phyloP scores from a whole-genome alignment of 192 early-diverging fungal species.

The Kappamyces sp. region DNA sequence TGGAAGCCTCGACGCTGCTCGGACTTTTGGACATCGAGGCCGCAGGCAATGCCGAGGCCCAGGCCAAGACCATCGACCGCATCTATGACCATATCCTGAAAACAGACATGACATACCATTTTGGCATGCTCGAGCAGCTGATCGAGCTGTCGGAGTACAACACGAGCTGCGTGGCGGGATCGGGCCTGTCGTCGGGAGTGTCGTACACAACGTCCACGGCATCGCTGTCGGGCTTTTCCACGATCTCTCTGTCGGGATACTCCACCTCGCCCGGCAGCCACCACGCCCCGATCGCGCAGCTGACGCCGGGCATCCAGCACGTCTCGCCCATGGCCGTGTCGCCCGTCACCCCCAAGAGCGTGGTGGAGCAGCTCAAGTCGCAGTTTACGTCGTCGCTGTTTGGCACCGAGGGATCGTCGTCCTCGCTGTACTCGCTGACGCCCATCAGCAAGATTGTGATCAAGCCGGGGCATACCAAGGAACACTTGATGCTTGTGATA shows the following conservation, averaged over 20 bases:
- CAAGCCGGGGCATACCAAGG: constrained; percentile 1
- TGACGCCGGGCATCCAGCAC: too few relatives aligned
- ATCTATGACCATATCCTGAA: constrained; percentile 73
- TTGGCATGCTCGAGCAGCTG: constrained; percentile 54
- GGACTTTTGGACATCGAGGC: constrained; percentile 16
- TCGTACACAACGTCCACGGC: too few relatives aligned
- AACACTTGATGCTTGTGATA: constrained; percentile 50
- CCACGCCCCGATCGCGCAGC: too few relatives aligned
- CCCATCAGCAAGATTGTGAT: constrained; percentile 11
- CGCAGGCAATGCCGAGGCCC: neutral
- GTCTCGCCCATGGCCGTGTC: too few relatives aligned
- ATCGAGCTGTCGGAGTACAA: constrained; percentile 21
- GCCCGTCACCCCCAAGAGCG: too few relatives aligned
- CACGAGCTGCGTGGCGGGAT: neutral
- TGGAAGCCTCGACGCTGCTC: constrained; percentile 70
- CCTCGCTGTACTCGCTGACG: neutral
- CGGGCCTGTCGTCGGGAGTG: too few relatives aligned
- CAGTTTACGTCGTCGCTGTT: too few relatives aligned
- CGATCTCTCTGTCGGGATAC: too few relatives aligned
- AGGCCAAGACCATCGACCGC: constrained; percentile 26
- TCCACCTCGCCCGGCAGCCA: too few relatives aligned
- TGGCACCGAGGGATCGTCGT: too few relatives aligned
- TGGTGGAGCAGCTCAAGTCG: too few relatives aligned
- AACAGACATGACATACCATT: constrained; percentile 91
- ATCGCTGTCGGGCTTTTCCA: too few relatives aligned